Evolutionary conservation across 805 yeast species (phyloP).

Genomic region (Myxozyma kluyveri): DNA sequence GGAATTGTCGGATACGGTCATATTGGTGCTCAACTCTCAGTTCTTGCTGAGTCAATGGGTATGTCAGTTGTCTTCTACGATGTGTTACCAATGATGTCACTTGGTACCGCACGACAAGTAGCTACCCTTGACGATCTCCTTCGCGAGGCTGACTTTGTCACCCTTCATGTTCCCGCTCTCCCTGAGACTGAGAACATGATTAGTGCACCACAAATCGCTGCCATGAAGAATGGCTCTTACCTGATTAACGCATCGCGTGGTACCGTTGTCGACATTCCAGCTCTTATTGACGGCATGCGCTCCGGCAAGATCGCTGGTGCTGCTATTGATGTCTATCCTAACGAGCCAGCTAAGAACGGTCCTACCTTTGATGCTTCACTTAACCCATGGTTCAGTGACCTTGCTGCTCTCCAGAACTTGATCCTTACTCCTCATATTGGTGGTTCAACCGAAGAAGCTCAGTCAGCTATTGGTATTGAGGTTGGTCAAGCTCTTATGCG

Average conservation of each 20-base stretch:
- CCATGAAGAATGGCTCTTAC: slow-evolving; percentile 95
- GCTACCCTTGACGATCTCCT: slow-evolving; percentile 79
- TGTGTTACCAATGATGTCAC: slow-evolving; percentile 85
- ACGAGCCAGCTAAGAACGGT: slow-evolving; percentile 97
- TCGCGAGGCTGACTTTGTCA: slow-evolving; percentile 77
- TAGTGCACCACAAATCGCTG: slow-evolving; percentile 85
- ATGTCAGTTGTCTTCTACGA: slow-evolving; percentile 95
- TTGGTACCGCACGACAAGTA: slow-evolving; percentile 96
- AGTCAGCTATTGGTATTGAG: slow-evolving; percentile 94
- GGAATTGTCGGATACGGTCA: slow-evolving; percentile 98
- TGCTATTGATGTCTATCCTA: slow-evolving; percentile 93
- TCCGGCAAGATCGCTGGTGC: slow-evolving; percentile 95
- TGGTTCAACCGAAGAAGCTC: slow-evolving; percentile 99
- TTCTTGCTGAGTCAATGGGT: slow-evolving; percentile 95
- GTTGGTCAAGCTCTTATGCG: slow-evolving; percentile 82
- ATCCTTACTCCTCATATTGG: slow-evolving; percentile 97
- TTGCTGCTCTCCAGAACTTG: slow-evolving; percentile 77
- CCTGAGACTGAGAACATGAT: slow-evolving; percentile 88
- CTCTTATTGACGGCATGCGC: slow-evolving; percentile 86
- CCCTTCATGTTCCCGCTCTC: slow-evolving; percentile 93
- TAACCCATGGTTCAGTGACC: slow-evolving; percentile 80
- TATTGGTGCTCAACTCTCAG: slow-evolving; percentile 95
- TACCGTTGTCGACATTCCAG: slow-evolving; percentile 94
- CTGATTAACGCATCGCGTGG: slow-evolving; percentile 96
- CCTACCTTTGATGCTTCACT: slow-evolving; percentile 67